phyloP scores from a whole-genome alignment of 441 rosid genomes.

The Euphorbia corollata region DNA sequence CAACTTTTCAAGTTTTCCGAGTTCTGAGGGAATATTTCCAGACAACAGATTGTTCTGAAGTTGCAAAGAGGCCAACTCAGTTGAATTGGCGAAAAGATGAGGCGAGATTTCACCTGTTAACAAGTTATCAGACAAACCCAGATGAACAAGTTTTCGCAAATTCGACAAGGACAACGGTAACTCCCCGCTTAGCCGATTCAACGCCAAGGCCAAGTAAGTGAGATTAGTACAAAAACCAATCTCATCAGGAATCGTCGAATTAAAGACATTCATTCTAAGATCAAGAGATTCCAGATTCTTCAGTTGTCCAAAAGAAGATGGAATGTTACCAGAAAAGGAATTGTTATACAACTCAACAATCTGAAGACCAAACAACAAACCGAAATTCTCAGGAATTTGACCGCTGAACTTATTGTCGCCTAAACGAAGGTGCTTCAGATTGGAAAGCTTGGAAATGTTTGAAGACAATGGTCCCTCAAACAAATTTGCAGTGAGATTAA shows the following conservation, averaged over 20 bases:
- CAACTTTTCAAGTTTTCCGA: conserved; percentile 37
- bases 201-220: conserved; percentile 42
- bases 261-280: conserved; percentile 33
- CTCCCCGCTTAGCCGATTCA: conserved; percentile 41
- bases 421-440: conserved; percentile 35
- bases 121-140: conserved; percentile 43
- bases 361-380: conserved; percentile 34
- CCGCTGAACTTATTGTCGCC: conserved; percentile 37
- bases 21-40: conserved; percentile 42
- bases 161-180: conserved; percentile 49
- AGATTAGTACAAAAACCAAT: conserved; percentile 47
- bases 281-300: conserved; percentile 40
- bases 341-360: conserved; percentile 36
- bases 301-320: conserved; percentile 55
- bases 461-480: conserved; percentile 38
- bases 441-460: conserved; percentile 44
- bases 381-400: conserved; percentile 38
- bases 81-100: conserved; percentile 39
- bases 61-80: conserved; percentile 39
- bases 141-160: conserved; percentile 25
- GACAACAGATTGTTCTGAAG: conserved; percentile 45
- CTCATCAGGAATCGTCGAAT: conserved; percentile 48
- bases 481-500: conserved; percentile 34
- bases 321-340: conserved; percentile 41
- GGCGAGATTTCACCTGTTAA: conserved; percentile 43